Evolutionary conservation across 352 stramenopile genomes (phyloP).

Genomic region (Phytophthora citrophthora): DNA sequence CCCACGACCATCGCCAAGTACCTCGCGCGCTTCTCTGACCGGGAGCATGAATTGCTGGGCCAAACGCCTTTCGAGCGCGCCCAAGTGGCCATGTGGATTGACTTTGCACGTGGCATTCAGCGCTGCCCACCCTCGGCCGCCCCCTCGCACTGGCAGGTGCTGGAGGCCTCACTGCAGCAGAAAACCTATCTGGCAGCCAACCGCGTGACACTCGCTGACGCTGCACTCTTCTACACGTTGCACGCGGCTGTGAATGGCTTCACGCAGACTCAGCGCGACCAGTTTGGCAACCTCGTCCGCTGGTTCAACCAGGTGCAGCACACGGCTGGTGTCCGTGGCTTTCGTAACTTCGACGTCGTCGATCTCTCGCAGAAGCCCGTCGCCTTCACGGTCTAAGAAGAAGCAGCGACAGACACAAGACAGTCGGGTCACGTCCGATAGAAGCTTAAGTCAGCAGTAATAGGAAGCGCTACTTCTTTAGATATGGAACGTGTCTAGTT

Average conservation of each 20-base stretch:
- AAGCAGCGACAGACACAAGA: conserved; percentile 16
- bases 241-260: conserved; percentile 49
- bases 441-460: conserved; percentile 8
- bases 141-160: conserved; percentile 63
- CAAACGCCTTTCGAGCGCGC: conserved; percentile 66
- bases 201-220: conserved; percentile 81
- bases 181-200: conserved; percentile 76
- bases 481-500: background rate
- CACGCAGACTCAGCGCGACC: conserved; percentile 42
- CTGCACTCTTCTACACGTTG: conserved; percentile 76
- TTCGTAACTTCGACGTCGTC: conserved; percentile 77
- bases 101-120: conserved; percentile 61
- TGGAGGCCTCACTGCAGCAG: conserved; percentile 59
- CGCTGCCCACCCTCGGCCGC: conserved; percentile 43
- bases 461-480: conserved; percentile 9
- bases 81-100: conserved; percentile 81
- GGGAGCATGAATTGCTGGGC: conserved; percentile 74
- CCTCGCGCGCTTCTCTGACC: conserved; percentile 75
- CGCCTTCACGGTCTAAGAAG: conserved; percentile 72
- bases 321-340: conserved; percentile 81
- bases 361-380: conserved; percentile 52
- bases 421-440: background rate
- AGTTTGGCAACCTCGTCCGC: conserved; percentile 69
- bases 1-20: conserved; percentile 77
- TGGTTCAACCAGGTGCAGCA: conserved; percentile 91